A percentile compares a stretch with the other conserved stretches of the same genome.
Conservation (phyloP, 2,329 filamentous ascomycete species). For the Sarocladium strictum region DNA sequence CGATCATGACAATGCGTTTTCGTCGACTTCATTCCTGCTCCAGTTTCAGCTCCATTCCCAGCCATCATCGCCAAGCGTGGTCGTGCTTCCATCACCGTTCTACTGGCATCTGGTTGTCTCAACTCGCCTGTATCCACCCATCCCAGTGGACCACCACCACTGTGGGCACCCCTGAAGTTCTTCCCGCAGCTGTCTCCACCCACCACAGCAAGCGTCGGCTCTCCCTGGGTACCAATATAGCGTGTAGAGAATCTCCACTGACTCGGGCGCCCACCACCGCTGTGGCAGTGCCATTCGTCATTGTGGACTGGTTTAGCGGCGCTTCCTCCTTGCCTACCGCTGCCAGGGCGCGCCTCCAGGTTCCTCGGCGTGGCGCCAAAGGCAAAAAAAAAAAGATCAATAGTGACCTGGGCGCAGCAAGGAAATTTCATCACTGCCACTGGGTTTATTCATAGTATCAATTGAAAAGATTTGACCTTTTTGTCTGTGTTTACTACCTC, state of each 20-base stretch:
- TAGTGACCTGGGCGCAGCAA: neutral
- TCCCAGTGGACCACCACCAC: neutral
- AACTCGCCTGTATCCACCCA: too few relatives aligned
- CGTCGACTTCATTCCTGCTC: neutral
- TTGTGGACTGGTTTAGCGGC: neutral
- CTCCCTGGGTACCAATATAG: too few relatives aligned
- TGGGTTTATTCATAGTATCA: neutral
- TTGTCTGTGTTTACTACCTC: too few relatives aligned
- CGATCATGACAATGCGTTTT: neutral
- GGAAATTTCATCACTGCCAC: neutral
- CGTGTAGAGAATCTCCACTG: neutral
- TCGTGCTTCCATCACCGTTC: neutral
- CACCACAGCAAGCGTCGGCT: neutral
- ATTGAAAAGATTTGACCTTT: neutral
- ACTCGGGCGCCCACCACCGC: neutral
- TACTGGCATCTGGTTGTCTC: neutral
- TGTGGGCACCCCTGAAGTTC: neutral
- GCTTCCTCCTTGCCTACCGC: neutral
- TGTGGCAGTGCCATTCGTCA: conserved; percentile 7
- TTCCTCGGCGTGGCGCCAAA: neutral
- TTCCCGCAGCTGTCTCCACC: neutral
- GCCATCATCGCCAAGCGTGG: neutral
- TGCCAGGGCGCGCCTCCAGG: neutral
- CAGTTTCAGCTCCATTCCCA: neutral
- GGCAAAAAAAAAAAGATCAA: neutral